phyloP scores from a whole-genome alignment of 371 early-diverging fungal species.

The Mucor ambiguus region DNA sequence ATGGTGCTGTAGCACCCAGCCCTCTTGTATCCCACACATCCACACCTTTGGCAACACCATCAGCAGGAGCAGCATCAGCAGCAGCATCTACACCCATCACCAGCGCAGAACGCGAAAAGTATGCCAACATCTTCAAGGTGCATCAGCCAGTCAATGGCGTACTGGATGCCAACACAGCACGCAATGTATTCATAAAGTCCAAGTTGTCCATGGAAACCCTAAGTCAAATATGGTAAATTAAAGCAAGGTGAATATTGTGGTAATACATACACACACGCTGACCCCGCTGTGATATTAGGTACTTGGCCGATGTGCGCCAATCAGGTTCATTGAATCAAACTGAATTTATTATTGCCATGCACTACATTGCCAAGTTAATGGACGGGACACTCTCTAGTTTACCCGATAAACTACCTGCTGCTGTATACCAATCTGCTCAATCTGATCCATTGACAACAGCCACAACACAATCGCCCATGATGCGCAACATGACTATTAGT shows the following conservation, averaged over 20 bases:
- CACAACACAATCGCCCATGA: conserved; percentile 20
- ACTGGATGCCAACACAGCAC: conserved; percentile 43
- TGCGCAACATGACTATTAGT: conserved; percentile 14
- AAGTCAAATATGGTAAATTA: conserved; percentile 50
- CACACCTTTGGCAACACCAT: neutral
- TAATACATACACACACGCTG: neutral
- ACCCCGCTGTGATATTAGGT: conserved; percentile 32
- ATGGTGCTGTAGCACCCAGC: conserved; percentile 41
- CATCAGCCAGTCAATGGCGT: conserved; percentile 46
- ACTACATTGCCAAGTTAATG: conserved; percentile 77
- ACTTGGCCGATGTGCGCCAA: conserved; percentile 72
- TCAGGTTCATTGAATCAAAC: conserved; percentile 69
- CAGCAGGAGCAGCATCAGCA: neutral
- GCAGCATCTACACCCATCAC: conserved; percentile 20
- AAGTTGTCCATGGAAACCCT: conserved; percentile 45
- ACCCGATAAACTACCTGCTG: conserved; percentile 62
- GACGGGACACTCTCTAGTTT: conserved; percentile 62
- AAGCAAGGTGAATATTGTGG: neutral
- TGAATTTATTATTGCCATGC: conserved; percentile 85
- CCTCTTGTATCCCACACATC: conserved; percentile 23
- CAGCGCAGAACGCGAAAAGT: conserved; percentile 47
- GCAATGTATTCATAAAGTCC: conserved; percentile 46
- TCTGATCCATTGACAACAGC: neutral
- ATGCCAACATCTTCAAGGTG: conserved; percentile 41
- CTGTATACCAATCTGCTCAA: conserved; percentile 59